Conservation (phyloP, 768 basidiomycete genomes). For the Tylopilus intermedius region DNA sequence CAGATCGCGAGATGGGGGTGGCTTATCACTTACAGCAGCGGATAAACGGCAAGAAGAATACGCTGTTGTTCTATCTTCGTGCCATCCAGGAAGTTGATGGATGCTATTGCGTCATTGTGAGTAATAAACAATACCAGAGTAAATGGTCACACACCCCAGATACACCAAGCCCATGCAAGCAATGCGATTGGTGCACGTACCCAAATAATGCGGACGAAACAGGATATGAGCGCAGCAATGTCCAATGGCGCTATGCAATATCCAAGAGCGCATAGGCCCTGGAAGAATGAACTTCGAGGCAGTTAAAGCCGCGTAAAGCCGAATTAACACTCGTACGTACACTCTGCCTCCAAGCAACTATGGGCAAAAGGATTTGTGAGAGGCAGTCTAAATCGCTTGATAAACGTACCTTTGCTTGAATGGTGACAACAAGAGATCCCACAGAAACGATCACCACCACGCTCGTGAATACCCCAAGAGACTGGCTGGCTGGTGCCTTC, state of each 20-base stretch:
- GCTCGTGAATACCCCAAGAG: slow-evolving; percentile 85
- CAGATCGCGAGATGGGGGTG: neutral
- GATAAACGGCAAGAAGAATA: slow-evolving; percentile 91
- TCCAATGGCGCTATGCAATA: slow-evolving; percentile 94
- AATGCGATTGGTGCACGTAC: slow-evolving; percentile 83
- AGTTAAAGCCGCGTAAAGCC: slow-evolving; percentile 1
- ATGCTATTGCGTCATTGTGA: slow-evolving; percentile 46
- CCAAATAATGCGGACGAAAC: slow-evolving; percentile 81
- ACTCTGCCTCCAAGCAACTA: slow-evolving; percentile 80
- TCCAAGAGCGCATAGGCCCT: slow-evolving; percentile 89
- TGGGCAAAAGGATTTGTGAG: neutral
- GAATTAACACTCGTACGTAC: slow-evolving; percentile 39
- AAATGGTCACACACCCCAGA: slow-evolving; percentile 69
- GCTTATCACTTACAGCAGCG: slow-evolving; percentile 64
- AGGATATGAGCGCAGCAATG: slow-evolving; percentile 82
- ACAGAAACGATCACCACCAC: slow-evolving; percentile 91
- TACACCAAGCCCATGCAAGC: slow-evolving; percentile 90
- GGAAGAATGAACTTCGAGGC: slow-evolving; percentile 78
- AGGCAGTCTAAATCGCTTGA: neutral
- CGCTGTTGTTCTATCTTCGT: slow-evolving; percentile 90
- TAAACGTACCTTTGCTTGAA: slow-evolving; percentile 82
- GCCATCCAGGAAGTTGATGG: slow-evolving; percentile 92
- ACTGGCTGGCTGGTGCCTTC: slow-evolving; percentile 79
- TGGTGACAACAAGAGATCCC: slow-evolving; percentile 85
- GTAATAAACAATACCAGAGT: neutral